Conservation (phyloP, 1,284 basidiomycete genomes). For the Cutaneotrichosporon cutaneum region DNA sequence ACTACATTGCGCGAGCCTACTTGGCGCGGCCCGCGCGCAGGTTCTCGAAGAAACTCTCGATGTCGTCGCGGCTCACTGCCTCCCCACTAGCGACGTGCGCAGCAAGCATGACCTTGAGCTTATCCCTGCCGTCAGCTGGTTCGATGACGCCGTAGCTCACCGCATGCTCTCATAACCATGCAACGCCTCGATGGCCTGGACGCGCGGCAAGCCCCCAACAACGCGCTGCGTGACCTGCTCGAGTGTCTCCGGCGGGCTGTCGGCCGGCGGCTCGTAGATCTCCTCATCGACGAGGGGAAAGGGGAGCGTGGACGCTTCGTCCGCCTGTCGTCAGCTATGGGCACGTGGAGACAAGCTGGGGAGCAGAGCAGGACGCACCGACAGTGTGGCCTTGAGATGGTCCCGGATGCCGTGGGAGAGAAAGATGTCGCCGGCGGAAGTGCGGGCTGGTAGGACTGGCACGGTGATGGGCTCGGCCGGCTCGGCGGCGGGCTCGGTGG, state of each 20-base stretch:
- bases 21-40: slow-evolving; percentile 17
- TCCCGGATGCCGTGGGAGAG: slow-evolving; percentile 42
- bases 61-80: slow-evolving; percentile 43
- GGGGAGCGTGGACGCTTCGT: slow-evolving; percentile 16
- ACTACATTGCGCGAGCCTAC: background rate
- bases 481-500: background rate
- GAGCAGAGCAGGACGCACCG: background rate
- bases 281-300: slow-evolving; percentile 50
- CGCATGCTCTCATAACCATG: slow-evolving; percentile 39
- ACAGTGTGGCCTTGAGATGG: slow-evolving; percentile 27
- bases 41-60: slow-evolving; percentile 42
- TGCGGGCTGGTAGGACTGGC: background rate
- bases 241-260: slow-evolving; percentile 43
- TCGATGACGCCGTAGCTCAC: slow-evolving; percentile 14
- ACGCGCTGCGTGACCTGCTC: slow-evolving; percentile 47
- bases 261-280: slow-evolving; percentile 49
- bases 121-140: slow-evolving; percentile 31
- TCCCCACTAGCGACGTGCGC: slow-evolving; percentile 32
- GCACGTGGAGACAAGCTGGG: background rate
- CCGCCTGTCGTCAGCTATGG: background rate
- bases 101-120: slow-evolving; percentile 40
- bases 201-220: slow-evolving; percentile 40
- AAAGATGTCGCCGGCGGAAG: slow-evolving; percentile 47
- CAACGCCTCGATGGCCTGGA: slow-evolving; percentile 51
- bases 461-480: background rate